Conservation (phyloP, 1,139 yeast species). For the Suhomyces atakaporum region DNA sequence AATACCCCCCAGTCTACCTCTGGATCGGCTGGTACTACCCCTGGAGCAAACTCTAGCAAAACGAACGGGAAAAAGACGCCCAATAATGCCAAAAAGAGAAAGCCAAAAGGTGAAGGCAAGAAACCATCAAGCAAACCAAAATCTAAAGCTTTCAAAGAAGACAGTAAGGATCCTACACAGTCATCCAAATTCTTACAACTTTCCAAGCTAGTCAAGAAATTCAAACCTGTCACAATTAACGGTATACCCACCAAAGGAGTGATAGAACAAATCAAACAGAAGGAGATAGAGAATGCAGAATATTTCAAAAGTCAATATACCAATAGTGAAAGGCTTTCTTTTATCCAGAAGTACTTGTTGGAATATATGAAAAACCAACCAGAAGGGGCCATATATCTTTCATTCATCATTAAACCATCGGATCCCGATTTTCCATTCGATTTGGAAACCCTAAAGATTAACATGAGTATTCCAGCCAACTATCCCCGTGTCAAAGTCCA, state of each 20-base stretch:
- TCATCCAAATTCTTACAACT: slow-evolving; percentile 17
- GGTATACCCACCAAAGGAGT: slow-evolving; percentile 29
- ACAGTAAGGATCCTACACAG: slow-evolving; percentile 14
- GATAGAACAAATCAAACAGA: slow-evolving; percentile 14
- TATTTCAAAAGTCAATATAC: slow-evolving; percentile 11
- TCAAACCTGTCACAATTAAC: slow-evolving; percentile 36
- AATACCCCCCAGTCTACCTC: too few relatives aligned
- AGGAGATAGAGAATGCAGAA: slow-evolving; percentile 9
- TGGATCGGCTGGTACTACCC: not conserved
- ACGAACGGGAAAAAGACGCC: not conserved
- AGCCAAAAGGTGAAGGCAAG: slow-evolving; percentile 3
- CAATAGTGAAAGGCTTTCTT: slow-evolving; percentile 16
- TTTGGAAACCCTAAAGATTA: slow-evolving; percentile 50
- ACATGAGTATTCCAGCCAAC: slow-evolving; percentile 53
- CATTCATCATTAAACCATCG: slow-evolving; percentile 50
- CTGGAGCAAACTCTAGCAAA: not conserved
- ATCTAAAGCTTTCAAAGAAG: slow-evolving; percentile 7
- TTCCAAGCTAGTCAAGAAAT: slow-evolving; percentile 29
- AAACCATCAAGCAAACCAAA: slow-evolving; percentile 4
- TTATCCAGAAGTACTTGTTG: slow-evolving; percentile 16
- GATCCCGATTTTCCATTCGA: slow-evolving; percentile 80
- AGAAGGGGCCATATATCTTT: slow-evolving; percentile 28
- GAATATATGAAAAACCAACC: slow-evolving; percentile 18
- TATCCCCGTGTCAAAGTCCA: slow-evolving; percentile 48
- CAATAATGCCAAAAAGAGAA: not conserved